Base-by-base conservation (phyloP, 768 basidiomycete species). In the Kwoniella heveanensis region DNA sequence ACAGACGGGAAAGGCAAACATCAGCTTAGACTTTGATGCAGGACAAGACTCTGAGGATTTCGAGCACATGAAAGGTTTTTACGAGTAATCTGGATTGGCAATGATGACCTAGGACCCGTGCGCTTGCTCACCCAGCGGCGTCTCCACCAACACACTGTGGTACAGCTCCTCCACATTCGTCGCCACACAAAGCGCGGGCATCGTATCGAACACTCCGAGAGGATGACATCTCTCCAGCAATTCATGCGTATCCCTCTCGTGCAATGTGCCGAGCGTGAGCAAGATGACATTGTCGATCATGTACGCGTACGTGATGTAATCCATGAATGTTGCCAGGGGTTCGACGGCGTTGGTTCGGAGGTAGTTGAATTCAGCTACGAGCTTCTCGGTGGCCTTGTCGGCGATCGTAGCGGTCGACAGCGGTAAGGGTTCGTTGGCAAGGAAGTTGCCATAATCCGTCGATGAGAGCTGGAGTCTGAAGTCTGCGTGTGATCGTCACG, bases 271-370 rank as follows among this genome's bases (percentile, higher is more conserved):
- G 17, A 96, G 94, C 66, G 98, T 99, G 75, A 99, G 85, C 57
- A 99, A 85, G 63, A 99, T 88, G 74, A 99, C 90, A 79, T 99
- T 99, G 86, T 99, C 96, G 77, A 99, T 98, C 96, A 99, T 99
- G 82, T 98, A 99, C 29, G 88, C 92, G 69, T 81, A 98, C 90
- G 94, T 98, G 82, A 99, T 91, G 80, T 97, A 99, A 74, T 98
- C 96, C 65, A 99, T 83, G 79, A 99, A 98, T 73, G 88, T 95
- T 77, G 86, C 86, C 60, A 99, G 80, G 1, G 95, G 92, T 64
- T 90, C 89, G 27, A 93, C 90, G 4, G 96, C 88, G 81, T 98
- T 97, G 72, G 83, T 89, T 60, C 91, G 84, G 61, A 98, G 81
- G 79, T 89, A 98, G 80, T 94, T 91, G 85, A 99, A 98, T 80